These are phyloP conservation scores for Penicillium sp. DNA, from an alignment of 2,329 filamentous ascomycete genomes.

Conservation along the genomic window DNA sequence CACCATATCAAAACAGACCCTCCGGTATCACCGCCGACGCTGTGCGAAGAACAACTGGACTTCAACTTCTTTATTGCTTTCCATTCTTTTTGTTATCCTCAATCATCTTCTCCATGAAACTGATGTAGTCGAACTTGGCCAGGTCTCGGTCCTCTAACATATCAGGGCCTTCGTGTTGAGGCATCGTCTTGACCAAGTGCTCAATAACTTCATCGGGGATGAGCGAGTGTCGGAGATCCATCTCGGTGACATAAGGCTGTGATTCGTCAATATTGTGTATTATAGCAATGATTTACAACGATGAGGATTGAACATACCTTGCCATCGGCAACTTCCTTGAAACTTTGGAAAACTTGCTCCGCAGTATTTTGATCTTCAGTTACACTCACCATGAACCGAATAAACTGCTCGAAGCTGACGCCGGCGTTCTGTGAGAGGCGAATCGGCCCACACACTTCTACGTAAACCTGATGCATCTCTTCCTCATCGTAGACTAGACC, in stretches of 20 bases:
- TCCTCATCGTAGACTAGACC: constrained; percentile 95
- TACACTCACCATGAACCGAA: constrained; percentile 98
- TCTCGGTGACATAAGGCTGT: constrained; percentile 90
- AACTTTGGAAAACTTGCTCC: constrained; percentile 97
- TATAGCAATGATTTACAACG: background rate
- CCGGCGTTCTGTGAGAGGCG: constrained; percentile 60
- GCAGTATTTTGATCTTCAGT: constrained; percentile 99
- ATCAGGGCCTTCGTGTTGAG: constrained; percentile 77
- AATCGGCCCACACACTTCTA: constrained; percentile 68
- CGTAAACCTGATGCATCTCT: constrained; percentile 95
- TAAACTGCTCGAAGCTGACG: constrained; percentile 98
- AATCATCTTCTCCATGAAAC: constrained; percentile 91
- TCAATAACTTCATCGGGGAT: constrained; percentile 98
- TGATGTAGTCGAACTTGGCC: constrained; percentile 92
- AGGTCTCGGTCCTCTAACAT: constrained; percentile 78
- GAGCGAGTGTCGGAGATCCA: constrained; percentile 90
- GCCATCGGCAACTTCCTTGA: constrained; percentile 94
- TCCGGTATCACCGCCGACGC: constrained; percentile 21
- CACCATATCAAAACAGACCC: constrained; percentile 21
- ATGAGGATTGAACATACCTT: constrained; percentile 56
- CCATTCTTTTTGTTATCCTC: constrained; percentile 35
- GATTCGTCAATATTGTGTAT: background rate
- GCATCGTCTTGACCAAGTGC: constrained; percentile 83
- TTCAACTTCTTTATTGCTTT: constrained; percentile 18
- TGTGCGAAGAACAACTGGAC: constrained; percentile 19